phyloP scores from a whole-genome alignment of 2,329 filamentous ascomycete genomes.

The Rhynchosporium agropyri region DNA sequence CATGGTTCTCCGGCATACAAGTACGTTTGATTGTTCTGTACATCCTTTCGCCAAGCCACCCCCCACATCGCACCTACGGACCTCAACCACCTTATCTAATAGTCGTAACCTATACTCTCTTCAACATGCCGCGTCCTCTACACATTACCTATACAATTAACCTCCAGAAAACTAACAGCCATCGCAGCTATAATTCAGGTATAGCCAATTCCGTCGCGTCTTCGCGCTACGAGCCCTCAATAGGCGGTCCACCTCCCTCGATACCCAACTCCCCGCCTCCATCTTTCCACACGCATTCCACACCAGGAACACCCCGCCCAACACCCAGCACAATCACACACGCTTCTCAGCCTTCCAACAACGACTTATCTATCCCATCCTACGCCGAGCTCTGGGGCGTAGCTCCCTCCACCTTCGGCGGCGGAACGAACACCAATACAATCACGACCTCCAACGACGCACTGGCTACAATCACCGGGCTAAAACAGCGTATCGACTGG shows the following conservation, averaged over 20 bases:
- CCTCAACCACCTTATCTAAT: neutral
- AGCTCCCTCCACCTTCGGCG: constrained; percentile 31
- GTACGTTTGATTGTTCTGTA: constrained; percentile 1
- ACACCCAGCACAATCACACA: constrained; percentile 28
- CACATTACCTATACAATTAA: neutral
- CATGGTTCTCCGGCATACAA: constrained; percentile 21
- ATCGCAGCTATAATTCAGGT: constrained; percentile 35
- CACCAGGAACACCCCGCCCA: constrained; percentile 31
- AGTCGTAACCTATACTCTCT: neutral
- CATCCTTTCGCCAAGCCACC: neutral
- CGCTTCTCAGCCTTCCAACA: constrained; percentile 5
- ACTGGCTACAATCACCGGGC: constrained; percentile 29
- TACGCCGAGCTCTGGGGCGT: constrained; percentile 37
- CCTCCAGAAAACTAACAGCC: constrained; percentile 6
- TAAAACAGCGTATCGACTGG: constrained; percentile 37
- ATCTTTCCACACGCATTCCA: constrained; percentile 34
- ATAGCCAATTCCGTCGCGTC: constrained; percentile 31
- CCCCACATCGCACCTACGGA: constrained; percentile 1
- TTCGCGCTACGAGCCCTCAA: constrained; percentile 27
- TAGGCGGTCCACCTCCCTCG: constrained; percentile 27
- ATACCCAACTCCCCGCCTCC: constrained; percentile 36
- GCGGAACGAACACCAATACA: constrained; percentile 16
- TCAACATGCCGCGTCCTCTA: neutral
- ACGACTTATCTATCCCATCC: constrained; percentile 1
- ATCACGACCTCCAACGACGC: constrained; percentile 34